phyloP scores from a whole-genome alignment of 2,329 filamentous ascomycete genomes.

The Clathrospora elynae region DNA sequence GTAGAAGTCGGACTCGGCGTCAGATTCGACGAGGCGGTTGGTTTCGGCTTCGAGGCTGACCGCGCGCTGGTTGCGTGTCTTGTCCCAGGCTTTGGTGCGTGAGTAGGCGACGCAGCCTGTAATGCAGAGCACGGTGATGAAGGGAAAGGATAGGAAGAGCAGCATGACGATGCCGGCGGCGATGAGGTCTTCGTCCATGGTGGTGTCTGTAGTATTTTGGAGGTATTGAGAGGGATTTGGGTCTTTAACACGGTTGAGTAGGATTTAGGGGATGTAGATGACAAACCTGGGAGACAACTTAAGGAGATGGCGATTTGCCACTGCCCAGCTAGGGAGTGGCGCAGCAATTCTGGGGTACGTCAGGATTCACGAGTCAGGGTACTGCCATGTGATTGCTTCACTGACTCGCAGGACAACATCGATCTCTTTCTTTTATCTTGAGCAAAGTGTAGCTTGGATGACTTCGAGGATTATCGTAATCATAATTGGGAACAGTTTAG shows the following conservation, averaged over 20 bases:
- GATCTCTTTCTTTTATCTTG: no score
- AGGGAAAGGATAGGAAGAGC: constrained; percentile 33
- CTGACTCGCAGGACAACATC: no score
- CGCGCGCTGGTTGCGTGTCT: constrained; percentile 30
- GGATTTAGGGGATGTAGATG: not conserved
- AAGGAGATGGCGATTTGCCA: constrained; percentile 9
- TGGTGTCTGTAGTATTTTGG: constrained; percentile 1
- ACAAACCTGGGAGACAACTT: not conserved
- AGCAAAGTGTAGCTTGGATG: no score
- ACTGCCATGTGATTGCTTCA: no score
- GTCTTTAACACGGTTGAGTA: not conserved
- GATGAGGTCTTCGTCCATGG: constrained; percentile 40
- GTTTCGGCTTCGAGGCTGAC: constrained; percentile 33
- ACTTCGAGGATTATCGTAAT: no score
- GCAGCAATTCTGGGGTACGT: constrained; percentile 6
- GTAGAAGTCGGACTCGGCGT: constrained; percentile 33
- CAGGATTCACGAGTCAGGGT: constrained; percentile 5
- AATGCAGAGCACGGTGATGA: constrained; percentile 29
- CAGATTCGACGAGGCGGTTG: constrained; percentile 19
- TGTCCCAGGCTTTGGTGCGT: constrained; percentile 43
- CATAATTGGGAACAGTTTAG: no score
- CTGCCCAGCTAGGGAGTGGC: constrained; percentile 9
- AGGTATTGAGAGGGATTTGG: not conserved
- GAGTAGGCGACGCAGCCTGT: constrained; percentile 35
- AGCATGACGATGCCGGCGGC: constrained; percentile 31